These are phyloP conservation scores for Solanum ossicruentum DNA, from an alignment of 257 asterid genomes.

Conservation along the genomic window DNA sequence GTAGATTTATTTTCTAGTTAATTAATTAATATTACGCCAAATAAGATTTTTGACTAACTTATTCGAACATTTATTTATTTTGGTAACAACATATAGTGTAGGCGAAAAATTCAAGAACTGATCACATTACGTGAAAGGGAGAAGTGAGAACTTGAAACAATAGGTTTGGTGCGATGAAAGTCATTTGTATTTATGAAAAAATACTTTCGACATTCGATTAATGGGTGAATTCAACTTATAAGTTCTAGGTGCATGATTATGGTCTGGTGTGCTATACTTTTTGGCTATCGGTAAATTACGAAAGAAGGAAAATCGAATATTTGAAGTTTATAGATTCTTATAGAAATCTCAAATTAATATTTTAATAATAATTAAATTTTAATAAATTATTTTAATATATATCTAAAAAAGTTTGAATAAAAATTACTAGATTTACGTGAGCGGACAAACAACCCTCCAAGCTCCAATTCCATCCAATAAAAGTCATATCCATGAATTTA, in stretches of 20 bases:
- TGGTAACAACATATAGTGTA: conserved; percentile 1
- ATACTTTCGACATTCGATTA: no score
- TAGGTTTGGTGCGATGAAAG: not conserved
- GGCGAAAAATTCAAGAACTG: conserved; percentile 10
- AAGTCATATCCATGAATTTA: not conserved
- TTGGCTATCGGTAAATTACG: no score
- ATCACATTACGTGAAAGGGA: not conserved
- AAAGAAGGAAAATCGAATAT: no score
- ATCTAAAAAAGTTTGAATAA: no score
- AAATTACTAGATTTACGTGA: not conserved
- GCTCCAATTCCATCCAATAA: not conserved
- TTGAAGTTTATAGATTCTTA: no score
- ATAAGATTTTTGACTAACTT: not conserved
- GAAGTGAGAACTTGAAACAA: not conserved
- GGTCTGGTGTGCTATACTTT: not conserved
- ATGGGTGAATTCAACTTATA: not conserved
- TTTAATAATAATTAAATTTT: no score
- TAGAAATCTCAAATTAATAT: no score
- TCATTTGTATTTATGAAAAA: not conserved
- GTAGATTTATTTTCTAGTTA: conserved; percentile 7
- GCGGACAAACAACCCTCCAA: not conserved
- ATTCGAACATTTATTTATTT: not conserved
- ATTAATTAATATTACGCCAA: not conserved
- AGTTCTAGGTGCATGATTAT: not conserved
- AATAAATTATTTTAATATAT: no score